Percentiles rank a stretch among this genome's conserved stretches.
These are phyloP conservation scores for Trichoderma endophyticum DNA, from an alignment of 2,329 filamentous ascomycete genomes.

Conservation along the genomic window DNA sequence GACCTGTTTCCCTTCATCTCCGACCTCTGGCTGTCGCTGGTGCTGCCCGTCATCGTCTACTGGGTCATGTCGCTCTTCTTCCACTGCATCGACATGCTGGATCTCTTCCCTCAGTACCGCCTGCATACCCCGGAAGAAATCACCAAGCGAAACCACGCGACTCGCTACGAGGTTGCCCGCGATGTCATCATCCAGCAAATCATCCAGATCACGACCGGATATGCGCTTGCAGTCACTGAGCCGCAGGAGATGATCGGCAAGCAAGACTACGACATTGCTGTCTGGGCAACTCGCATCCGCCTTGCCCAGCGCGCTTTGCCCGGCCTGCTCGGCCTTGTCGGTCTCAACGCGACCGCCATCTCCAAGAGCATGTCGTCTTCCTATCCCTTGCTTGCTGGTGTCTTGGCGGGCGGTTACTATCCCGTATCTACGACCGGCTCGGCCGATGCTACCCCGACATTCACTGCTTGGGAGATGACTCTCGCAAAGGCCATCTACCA, in stretches of 20 bases:
- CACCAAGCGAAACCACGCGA: slow-evolving; percentile 78
- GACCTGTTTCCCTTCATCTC: slow-evolving; percentile 74
- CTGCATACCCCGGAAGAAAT: slow-evolving; percentile 94
- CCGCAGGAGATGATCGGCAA: slow-evolving; percentile 69
- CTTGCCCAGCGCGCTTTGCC: slow-evolving; percentile 77
- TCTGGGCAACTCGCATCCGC: slow-evolving; percentile 83
- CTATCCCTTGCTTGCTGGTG: slow-evolving; percentile 71
- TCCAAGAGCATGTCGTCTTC: slow-evolving; percentile 70
- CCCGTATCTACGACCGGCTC: slow-evolving; percentile 58
- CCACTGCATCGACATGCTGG: slow-evolving; percentile 80
- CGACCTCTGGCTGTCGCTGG: slow-evolving; percentile 74
- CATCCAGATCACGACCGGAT: slow-evolving; percentile 74
- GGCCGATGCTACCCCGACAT: slow-evolving; percentile 60
- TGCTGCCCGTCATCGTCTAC: slow-evolving; percentile 79
- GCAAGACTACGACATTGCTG: slow-evolving; percentile 80
- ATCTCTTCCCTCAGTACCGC: slow-evolving; percentile 86
- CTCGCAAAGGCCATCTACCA: slow-evolving; percentile 78
- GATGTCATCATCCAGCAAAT: slow-evolving; percentile 91
- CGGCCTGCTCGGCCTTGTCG: slow-evolving; percentile 63
- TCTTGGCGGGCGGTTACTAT: slow-evolving; percentile 77
- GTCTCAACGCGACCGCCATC: slow-evolving; percentile 71
- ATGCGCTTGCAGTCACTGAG: slow-evolving; percentile 68
- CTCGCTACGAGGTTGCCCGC: slow-evolving; percentile 78
- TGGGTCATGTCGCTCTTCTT: slow-evolving; percentile 85
- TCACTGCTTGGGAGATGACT: slow-evolving; percentile 78